Conservation (phyloP, 73 alveolate species). For the Paramecium sonneborni region DNA sequence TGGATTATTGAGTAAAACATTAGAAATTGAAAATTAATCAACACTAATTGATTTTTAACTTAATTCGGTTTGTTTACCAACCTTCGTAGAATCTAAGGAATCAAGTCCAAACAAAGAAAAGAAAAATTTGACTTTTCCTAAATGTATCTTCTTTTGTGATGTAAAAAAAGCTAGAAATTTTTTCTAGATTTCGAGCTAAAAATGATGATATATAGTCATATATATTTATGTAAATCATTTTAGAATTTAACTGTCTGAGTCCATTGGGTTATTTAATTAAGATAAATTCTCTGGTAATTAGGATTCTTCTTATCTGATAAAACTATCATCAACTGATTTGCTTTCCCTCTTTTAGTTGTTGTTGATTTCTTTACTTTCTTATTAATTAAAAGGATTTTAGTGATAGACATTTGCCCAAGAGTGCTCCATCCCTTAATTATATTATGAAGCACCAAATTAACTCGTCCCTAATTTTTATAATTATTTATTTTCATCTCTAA, state of each 20-base stretch:
- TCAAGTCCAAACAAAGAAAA: background rate
- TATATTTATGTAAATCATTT: background rate
- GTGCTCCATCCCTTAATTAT: background rate
- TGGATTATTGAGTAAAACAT: background rate
- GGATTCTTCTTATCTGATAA: background rate
- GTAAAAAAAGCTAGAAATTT: background rate
- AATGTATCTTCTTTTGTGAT: background rate
- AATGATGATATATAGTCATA: background rate
- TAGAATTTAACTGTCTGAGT: background rate
- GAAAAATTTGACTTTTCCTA: background rate
- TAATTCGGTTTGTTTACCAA: background rate
- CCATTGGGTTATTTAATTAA: background rate
- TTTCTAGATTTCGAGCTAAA: background rate
- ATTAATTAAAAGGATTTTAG: background rate
- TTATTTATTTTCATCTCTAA: background rate
- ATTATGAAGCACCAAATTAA: conserved; percentile 6
- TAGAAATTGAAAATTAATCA: background rate
- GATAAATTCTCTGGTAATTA: background rate
- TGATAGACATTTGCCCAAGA: conserved; percentile 42
- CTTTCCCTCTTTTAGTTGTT: background rate
- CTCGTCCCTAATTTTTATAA: conserved; percentile 8
- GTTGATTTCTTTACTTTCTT: background rate
- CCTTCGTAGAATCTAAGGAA: background rate
- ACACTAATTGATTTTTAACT: background rate
- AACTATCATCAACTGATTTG: background rate